Evolutionary conservation across 2,329 filamentous ascomycete species (phyloP), one percentile per base, ranked within the genome.

Genomic region (Neocucurbitaria cava): DNA sequence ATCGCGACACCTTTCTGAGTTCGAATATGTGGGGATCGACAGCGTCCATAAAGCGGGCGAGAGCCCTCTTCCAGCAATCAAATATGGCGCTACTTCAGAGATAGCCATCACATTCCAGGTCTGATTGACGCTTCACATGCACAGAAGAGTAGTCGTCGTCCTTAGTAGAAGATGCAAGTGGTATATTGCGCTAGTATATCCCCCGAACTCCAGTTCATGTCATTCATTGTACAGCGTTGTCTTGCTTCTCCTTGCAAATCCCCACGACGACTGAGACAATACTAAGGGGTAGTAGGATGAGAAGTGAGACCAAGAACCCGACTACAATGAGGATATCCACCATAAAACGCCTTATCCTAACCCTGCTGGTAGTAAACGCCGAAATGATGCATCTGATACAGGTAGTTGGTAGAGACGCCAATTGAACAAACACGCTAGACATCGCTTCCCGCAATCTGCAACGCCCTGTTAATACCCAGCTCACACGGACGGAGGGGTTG

Each of bases 161-260:
- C 21, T 24, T 45, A 30, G 5, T 38, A 50, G 57, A 58, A 54
- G 36, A 61, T 63, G 53, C 54, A 52, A 38, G 49, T 65, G 60
- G 62, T 65, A 67, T 66, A 65, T 59, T 62, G 58, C 54, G 55
- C 50, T 43, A 45, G 10, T 28, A 35, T 38, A 39, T n/a, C n/a
- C 40, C 40, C 33, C 38, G 38, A 64, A 57, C 49, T 47, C 56
- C 59, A 35, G 49, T 42, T 39, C 43, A 36, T 45, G 42, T 59
- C 55, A 42, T 52, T n/a, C 50, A 45, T 58, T 44, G 23, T 61
- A 38, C 13, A 13, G 5, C 18, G 9, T 23, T n/a, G 26, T 28
- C 13, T 18, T 46, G 20, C 42, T 49, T 18, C n/a, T 23, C 41
- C 20, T 15, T 23, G 49, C 24, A 48, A 38, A 36, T 35, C 38